Conservation (phyloP, 2,329 filamentous ascomycete genomes). For the Neofusicoccum cordaticola region DNA sequence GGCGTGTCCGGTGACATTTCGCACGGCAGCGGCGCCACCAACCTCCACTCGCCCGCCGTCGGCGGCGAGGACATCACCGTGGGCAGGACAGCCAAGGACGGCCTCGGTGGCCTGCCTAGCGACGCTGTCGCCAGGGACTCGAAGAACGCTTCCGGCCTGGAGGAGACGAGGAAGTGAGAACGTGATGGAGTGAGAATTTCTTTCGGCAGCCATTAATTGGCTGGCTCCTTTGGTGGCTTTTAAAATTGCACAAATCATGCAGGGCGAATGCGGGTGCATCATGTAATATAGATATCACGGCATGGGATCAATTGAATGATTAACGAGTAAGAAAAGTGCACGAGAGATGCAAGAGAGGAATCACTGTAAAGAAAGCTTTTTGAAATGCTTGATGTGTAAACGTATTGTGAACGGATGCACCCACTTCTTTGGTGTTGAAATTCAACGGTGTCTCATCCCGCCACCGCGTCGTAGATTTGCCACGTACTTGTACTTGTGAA, state of each 20-base stretch:
- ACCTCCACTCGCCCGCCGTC: constrained; percentile 41
- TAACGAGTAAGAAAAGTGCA: neutral
- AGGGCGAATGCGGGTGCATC: neutral
- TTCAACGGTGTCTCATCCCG: neutral
- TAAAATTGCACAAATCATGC: neutral
- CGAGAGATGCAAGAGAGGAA: too few relatives aligned
- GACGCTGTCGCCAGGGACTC: constrained; percentile 56
- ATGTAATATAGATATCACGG: neutral
- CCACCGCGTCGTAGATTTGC: too few relatives aligned
- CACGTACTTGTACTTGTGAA: too few relatives aligned
- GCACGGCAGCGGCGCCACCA: constrained; percentile 51
- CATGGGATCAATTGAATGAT: constrained; percentile 3
- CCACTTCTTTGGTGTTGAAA: neutral
- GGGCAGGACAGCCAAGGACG: constrained; percentile 62
- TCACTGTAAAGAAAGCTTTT: neutral
- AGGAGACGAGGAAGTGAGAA: constrained; percentile 34
- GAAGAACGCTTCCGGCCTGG: constrained; percentile 41
- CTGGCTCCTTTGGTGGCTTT: neutral
- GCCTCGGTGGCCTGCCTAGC: constrained; percentile 54
- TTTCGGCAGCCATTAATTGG: neutral
- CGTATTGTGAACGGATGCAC: neutral
- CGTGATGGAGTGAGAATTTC: neutral
- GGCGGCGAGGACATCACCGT: constrained; percentile 50
- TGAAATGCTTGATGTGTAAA: neutral
- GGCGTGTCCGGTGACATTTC: constrained; percentile 37